Base-by-base conservation (phyloP, 345 rosid species). In the Angophora floribunda region DNA sequence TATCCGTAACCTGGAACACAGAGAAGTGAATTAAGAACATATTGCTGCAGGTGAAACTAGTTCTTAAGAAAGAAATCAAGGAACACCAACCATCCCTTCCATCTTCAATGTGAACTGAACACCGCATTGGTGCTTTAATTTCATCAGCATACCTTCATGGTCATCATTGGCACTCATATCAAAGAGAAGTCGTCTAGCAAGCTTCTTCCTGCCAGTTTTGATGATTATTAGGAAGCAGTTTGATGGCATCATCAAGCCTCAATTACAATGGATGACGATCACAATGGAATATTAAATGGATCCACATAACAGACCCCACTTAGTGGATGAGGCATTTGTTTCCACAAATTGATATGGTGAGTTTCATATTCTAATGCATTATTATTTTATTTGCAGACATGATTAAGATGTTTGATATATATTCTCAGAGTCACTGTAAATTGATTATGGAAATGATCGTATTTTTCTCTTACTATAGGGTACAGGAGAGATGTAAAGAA, bases 71-170 rank as follows among this genome's bases (percentile, higher is more conserved):
- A 8, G 15, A 21, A n/a, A 24, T 50, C 5, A 10, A 63, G 32
- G 28, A 28, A 57, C 30, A 45, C 28, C 87, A 24, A 95, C 95
- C 98, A 96, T 96, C 70, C 95, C 92, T 89, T 96, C 98, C 96
- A 96, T 96, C 93, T 95, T 94, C 52, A 95, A 96, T 65, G 98
- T 96, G 91, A 96, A 95, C 90, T 93, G 97, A 57, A 95, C 94
- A 36, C 98, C 98, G 86, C 93, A 94, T 89, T 93, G 98, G 89
- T 96, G 96, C 88, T 96, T 96, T 91, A 96, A 87, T 91, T 94
- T 96, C 21, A 95, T 93, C 88, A 96, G 88, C 75, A 95, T 93
- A 87, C 95, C 94, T 89, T 95, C 98, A 86, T 94, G 95, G 86
- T 95, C 95, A 78, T 95, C 94, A 78, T 92, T 92, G 85, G 95